A percentile compares a stretch with the other conserved stretches of the same genome.
Conservation (phyloP, 768 basidiomycete species). For the Mycena vitilis region DNA sequence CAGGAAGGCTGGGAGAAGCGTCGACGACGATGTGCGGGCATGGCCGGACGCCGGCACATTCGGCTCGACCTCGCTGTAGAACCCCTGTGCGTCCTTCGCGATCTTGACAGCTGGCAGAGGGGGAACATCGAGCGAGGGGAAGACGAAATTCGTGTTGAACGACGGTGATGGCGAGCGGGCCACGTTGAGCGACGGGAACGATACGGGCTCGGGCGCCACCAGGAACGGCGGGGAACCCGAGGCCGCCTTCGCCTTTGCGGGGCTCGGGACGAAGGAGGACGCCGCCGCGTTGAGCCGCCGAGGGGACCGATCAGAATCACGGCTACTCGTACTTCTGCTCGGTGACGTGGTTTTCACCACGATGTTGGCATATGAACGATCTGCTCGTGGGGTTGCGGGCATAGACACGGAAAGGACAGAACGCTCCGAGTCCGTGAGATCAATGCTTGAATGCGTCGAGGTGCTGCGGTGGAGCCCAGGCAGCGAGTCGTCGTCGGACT, state of each 20-base stretch:
- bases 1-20: slow-evolving; percentile 62
- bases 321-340: slow-evolving; percentile 38
- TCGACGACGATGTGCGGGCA: slow-evolving; percentile 45
- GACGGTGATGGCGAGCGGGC: slow-evolving; percentile 36
- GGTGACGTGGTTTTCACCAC: slow-evolving; percentile 50
- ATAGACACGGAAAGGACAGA: slow-evolving; percentile 58
- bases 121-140: slow-evolving; percentile 60
- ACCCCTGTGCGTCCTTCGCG: slow-evolving; percentile 66
- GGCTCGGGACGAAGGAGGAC: slow-evolving; percentile 57
- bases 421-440: slow-evolving; percentile 55
- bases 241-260: slow-evolving; percentile 43
- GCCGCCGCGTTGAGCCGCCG: slow-evolving; percentile 57
- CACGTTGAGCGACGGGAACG: slow-evolving; percentile 35
- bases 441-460: slow-evolving; percentile 53
- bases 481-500: slow-evolving; percentile 35
- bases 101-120: slow-evolving; percentile 53
- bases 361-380: slow-evolving; percentile 50
- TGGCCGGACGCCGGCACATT: slow-evolving; percentile 45
- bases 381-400: slow-evolving; percentile 64
- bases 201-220: slow-evolving; percentile 1
- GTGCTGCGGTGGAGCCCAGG: slow-evolving; percentile 45
- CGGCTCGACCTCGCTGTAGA: slow-evolving; percentile 57
- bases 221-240: slow-evolving; percentile 41
- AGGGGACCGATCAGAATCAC: slow-evolving; percentile 37
- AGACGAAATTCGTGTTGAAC: slow-evolving; percentile 53